Conservation (phyloP, 2,329 filamentous ascomycete genomes). For the Parafenestella ontariensis region DNA sequence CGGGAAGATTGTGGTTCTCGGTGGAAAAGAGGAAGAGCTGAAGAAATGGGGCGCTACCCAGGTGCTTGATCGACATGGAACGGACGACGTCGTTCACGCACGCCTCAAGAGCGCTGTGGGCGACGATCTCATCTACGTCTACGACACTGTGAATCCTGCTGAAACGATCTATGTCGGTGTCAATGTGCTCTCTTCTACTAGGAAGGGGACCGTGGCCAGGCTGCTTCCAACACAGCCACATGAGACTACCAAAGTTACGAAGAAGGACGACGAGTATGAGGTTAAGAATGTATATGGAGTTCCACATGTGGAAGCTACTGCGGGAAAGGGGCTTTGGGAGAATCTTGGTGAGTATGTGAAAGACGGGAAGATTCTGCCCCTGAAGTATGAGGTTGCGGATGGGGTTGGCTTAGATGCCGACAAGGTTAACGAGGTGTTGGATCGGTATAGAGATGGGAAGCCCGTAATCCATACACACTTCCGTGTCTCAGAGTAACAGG, state of each 20-base stretch:
- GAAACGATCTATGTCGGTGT: conserved; percentile 6
- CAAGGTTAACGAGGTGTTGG: conserved; percentile 49
- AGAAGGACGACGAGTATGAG: neutral
- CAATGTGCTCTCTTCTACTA: conserved; percentile 15
- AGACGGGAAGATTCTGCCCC: neutral
- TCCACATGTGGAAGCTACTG: neutral
- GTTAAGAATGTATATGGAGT: neutral
- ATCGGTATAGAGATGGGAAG: conserved; percentile 49
- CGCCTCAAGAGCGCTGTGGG: conserved; percentile 48
- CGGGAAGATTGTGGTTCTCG: conserved; percentile 50
- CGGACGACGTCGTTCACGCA: conserved; percentile 36
- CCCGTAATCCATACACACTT: conserved; percentile 18
- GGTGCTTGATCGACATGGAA: conserved; percentile 50
- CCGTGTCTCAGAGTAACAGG: neutral
- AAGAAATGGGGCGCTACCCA: conserved; percentile 50
- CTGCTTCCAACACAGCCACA: neutral
- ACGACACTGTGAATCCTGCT: conserved; percentile 38
- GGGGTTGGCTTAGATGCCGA: conserved; percentile 17
- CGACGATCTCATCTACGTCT: conserved; percentile 51
- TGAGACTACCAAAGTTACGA: neutral
- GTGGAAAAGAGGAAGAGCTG: conserved; percentile 42
- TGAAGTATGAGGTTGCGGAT: neutral
- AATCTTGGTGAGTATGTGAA: neutral
- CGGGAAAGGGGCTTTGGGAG: neutral
- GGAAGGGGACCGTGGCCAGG: conserved; percentile 7